These are phyloP conservation scores for Canna indica DNA, from an alignment of 176 grass and related monocot species.

Conservation along the genomic window DNA sequence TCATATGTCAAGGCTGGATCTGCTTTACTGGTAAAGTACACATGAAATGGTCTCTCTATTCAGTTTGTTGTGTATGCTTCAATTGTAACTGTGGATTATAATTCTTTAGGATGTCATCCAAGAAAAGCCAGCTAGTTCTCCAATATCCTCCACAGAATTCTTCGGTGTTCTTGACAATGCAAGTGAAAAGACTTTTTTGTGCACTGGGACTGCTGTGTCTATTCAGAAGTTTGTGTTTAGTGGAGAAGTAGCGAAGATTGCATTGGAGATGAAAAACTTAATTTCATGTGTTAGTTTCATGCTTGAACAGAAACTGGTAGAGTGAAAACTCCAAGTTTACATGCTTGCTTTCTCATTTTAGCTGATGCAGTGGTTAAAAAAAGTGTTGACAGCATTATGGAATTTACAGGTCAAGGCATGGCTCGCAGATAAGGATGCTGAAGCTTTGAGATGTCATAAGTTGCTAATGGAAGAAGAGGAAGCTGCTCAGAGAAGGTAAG, in stretches of 20 bases:
- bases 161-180: conserved; percentile 71
- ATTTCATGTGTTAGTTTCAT: conserved; percentile 66
- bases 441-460: conserved; percentile 81
- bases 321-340: neutral
- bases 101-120: conserved; percentile 55
- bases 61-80: conserved; percentile 2
- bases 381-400: conserved; percentile 1
- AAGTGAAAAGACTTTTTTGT: conserved; percentile 90
- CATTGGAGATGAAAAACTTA: conserved; percentile 74
- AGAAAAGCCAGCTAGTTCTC: conserved; percentile 33
- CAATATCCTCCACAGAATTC: conserved; percentile 58
- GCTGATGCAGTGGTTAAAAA: neutral
- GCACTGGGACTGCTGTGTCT: conserved; percentile 40
- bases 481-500: conserved; percentile 83
- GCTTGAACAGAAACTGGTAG: conserved; percentile 87
- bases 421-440: conserved; percentile 67
- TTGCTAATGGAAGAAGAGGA: conserved; percentile 95
- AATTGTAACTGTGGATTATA: neutral
- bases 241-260: conserved; percentile 61
- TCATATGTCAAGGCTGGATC: conserved; percentile 68
- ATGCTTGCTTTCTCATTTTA: conserved; percentile 7
- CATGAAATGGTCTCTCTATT: neutral
- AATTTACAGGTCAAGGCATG: conserved; percentile 65
- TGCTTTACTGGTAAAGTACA: conserved; percentile 53
- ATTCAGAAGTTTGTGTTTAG: conserved; percentile 78